phyloP scores from a whole-genome alignment of 306 rosid species.

The Gynostemma pentaphyllum region DNA sequence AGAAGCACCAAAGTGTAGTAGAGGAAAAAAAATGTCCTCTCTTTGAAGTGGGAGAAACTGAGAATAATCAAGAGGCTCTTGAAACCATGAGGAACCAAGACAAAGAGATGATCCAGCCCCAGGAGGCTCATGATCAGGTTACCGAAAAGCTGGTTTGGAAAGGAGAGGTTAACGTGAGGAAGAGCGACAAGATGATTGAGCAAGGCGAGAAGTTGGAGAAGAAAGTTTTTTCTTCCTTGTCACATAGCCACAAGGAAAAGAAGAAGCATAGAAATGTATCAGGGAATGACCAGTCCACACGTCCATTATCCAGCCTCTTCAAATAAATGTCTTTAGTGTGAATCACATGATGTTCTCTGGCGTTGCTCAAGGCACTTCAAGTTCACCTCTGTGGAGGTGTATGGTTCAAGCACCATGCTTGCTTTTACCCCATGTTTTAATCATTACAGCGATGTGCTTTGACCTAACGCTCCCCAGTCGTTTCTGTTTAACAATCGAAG shows the following conservation, averaged over 20 bases:
- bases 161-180: slow-evolving; percentile 7
- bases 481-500: not conserved
- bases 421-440: not conserved
- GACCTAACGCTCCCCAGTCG: not conserved
- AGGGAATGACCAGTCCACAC: not conserved
- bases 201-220: slow-evolving; percentile 4
- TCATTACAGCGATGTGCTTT: not conserved
- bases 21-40: slow-evolving; percentile 4
- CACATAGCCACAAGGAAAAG: slow-evolving; percentile 5
- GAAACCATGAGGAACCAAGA: slow-evolving; percentile 9
- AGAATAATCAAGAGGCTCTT: slow-evolving; percentile 6
- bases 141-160: slow-evolving; percentile 17
- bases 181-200: slow-evolving; percentile 11
- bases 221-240: slow-evolving; percentile 4
- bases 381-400: not conserved
- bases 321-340: slow-evolving; percentile 11
- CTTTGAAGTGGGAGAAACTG: slow-evolving; percentile 9
- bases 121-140: not conserved
- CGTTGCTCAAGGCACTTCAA: not conserved
- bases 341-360: not conserved
- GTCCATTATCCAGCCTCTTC: slow-evolving; percentile 42
- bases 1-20: slow-evolving; percentile 9
- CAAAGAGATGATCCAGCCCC: slow-evolving; percentile 8
- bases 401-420: not conserved
- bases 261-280: not conserved